Conservation (phyloP, 2,329 filamentous ascomycete genomes). For the Alternaria arbusti region DNA sequence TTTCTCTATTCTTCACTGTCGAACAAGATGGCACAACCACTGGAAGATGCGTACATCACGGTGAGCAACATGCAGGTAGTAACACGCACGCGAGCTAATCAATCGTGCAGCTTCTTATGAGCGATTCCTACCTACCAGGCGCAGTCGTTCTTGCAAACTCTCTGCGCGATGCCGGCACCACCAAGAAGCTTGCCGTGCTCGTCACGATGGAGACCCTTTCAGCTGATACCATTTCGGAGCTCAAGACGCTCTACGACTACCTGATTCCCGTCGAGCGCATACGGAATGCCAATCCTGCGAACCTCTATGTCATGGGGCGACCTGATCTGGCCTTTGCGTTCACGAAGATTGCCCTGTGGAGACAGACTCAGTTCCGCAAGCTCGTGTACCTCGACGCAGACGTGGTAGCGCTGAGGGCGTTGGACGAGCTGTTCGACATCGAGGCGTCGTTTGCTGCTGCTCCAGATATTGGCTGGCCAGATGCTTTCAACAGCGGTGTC, state of each 20-base stretch:
- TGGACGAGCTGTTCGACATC: slow-evolving; percentile 86
- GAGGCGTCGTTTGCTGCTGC: slow-evolving; percentile 71
- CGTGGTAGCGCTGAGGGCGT: slow-evolving; percentile 85
- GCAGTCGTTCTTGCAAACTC: slow-evolving; percentile 94
- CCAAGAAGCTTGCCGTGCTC: slow-evolving; percentile 83
- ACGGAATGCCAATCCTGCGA: slow-evolving; percentile 76
- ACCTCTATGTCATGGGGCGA: slow-evolving; percentile 90
- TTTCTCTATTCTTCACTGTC: slow-evolving; percentile 2
- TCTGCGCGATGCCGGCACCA: slow-evolving; percentile 85
- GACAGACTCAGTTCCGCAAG: slow-evolving; percentile 84
- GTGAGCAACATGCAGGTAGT: slow-evolving; percentile 50
- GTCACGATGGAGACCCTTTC: slow-evolving; percentile 83
- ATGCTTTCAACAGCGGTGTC: slow-evolving; percentile 97
- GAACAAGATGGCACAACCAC: slow-evolving; percentile 41
- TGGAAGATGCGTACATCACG: slow-evolving; percentile 71
- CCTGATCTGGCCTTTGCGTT: slow-evolving; percentile 90
- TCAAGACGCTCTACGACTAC: slow-evolving; percentile 86
- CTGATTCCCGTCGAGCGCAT: slow-evolving; percentile 84
- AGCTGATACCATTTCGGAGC: slow-evolving; percentile 74
- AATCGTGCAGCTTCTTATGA: slow-evolving; percentile 78
- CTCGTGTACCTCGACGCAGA: slow-evolving; percentile 97
- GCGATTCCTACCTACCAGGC: slow-evolving; percentile 90
- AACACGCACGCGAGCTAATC: slow-evolving; percentile 34
- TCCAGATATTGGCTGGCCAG: slow-evolving; percentile 97
- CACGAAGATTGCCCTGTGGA: slow-evolving; percentile 96